phyloP scores from a whole-genome alignment of 345 rosid species.

The Kernera saxatilis region DNA sequence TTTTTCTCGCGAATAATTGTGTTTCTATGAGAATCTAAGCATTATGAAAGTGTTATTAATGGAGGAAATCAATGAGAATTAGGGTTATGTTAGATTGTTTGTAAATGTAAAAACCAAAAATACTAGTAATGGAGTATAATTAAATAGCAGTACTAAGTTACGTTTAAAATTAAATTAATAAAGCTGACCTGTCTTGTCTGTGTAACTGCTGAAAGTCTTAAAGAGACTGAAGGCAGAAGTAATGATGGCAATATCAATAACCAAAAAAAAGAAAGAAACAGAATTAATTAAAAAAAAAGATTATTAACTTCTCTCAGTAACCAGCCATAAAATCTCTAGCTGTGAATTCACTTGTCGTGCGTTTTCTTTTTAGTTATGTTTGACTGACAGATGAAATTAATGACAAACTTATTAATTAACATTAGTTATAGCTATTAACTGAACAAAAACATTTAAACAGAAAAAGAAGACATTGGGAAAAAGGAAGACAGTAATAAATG shows the following conservation, averaged over 20 bases:
- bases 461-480: constrained; percentile 13
- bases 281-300: background rate
- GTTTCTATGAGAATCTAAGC: background rate
- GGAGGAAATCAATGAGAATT: background rate
- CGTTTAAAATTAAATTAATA: background rate
- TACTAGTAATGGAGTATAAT: background rate
- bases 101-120: background rate
- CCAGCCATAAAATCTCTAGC: constrained; percentile 7
- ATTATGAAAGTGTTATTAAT: background rate
- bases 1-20: background rate
- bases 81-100: background rate
- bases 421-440: background rate
- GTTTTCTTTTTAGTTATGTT: constrained; percentile 9
- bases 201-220: constrained; percentile 23
- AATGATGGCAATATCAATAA: constrained; percentile 19
- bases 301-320: background rate
- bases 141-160: background rate
- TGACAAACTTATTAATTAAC: constrained; percentile 3
- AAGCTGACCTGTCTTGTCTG: constrained; percentile 24
- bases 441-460: background rate
- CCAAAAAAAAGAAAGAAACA: background rate
- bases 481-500: constrained; percentile 29
- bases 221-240: constrained; percentile 22
- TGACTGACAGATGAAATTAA: constrained; percentile 24
- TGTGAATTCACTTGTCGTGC: constrained; percentile 28